phyloP scores from a whole-genome alignment of 129 eudicot genomes.

The Flaveria linearis region DNA sequence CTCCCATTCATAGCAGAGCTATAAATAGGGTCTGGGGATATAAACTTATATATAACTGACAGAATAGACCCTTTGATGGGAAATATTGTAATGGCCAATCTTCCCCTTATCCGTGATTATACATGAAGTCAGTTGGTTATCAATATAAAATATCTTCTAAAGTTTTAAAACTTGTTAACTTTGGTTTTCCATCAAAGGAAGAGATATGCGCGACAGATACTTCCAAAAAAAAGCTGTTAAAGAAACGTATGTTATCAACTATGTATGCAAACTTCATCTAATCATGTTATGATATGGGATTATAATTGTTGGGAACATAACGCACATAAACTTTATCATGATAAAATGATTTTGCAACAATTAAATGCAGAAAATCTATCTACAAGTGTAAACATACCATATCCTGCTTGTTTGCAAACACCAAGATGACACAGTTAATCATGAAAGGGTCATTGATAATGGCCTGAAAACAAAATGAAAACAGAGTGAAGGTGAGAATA shows the following conservation, averaged over 20 bases:
- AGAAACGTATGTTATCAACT: background rate
- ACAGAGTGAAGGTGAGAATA: no score
- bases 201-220: background rate
- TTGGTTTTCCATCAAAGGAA: constrained; percentile 7
- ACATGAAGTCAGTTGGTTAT: constrained; percentile 9
- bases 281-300: background rate
- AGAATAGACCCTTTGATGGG: no score
- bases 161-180: background rate
- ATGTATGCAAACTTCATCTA: background rate
- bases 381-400: no score
- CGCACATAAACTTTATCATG: background rate
- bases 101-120: no score
- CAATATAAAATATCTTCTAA: background rate
- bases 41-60: no score
- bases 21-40: no score
- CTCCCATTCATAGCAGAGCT: no score
- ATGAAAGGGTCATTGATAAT: no score
- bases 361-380: constrained; percentile 12
- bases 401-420: no score
- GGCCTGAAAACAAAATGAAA: no score
- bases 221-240: background rate
- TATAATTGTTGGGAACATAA: constrained; percentile 12
- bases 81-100: no score
- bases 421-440: no score
- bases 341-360: constrained; percentile 2